These are phyloP conservation scores for Peronospora belbahrii DNA, from an alignment of 352 stramenopile genomes.

Conservation along the genomic window DNA sequence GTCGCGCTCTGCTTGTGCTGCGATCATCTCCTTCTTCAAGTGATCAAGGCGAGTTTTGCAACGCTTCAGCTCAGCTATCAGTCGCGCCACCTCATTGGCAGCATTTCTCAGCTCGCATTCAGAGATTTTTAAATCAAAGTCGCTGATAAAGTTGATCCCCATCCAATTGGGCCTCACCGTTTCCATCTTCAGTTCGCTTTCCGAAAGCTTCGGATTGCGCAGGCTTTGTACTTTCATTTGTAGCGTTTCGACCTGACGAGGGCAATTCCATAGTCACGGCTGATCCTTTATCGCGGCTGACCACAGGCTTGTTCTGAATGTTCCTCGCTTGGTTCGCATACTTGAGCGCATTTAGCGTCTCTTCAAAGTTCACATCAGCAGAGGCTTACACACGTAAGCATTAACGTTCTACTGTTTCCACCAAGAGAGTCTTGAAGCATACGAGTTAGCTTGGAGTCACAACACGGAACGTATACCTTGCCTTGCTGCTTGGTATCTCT, in stretches of 20 bases:
- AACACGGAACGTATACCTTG: slow-evolving; percentile 90
- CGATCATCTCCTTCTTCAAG: slow-evolving; percentile 63
- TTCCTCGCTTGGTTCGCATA: slow-evolving; percentile 89
- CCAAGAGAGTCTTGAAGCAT: slow-evolving; percentile 91
- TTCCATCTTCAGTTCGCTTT: slow-evolving; percentile 66
- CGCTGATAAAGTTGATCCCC: slow-evolving; percentile 47
- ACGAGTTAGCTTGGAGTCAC: slow-evolving; percentile 91
- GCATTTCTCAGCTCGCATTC: slow-evolving; percentile 64
- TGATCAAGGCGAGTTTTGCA: slow-evolving; percentile 28
- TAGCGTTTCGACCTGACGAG: slow-evolving; percentile 69
- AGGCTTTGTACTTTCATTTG: slow-evolving; percentile 78
- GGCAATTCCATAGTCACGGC: slow-evolving; percentile 63
- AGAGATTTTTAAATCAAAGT: slow-evolving; percentile 71
- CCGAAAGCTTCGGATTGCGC: slow-evolving; percentile 69
- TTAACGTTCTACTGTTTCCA: slow-evolving; percentile 88
- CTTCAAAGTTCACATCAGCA: slow-evolving; percentile 86
- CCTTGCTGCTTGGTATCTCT: slow-evolving; percentile 87
- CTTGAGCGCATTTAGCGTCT: slow-evolving; percentile 89
- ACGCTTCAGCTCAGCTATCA: slow-evolving; percentile 72
- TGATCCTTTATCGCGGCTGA: slow-evolving; percentile 78
- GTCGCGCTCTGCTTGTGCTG: slow-evolving; percentile 73
- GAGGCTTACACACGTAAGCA: slow-evolving; percentile 90
- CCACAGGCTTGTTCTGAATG: slow-evolving; percentile 85
- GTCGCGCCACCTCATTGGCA: slow-evolving; percentile 65
- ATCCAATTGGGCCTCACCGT: slow-evolving; percentile 56